phyloP scores from a whole-genome alignment of 2,329 filamentous ascomycete genomes.

The Amylocarpus encephaloides region DNA sequence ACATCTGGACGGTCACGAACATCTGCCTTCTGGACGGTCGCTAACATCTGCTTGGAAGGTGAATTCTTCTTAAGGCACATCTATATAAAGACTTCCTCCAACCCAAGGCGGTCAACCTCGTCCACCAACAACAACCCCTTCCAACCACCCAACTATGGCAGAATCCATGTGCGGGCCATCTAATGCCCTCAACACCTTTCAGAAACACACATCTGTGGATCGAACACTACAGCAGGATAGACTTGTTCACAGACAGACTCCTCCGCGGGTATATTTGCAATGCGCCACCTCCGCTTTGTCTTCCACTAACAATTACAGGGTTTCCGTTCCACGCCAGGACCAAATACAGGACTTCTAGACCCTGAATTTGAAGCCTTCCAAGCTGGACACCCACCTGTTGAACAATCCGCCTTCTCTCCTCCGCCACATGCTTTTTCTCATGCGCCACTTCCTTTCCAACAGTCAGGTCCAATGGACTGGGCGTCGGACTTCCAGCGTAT shows the following conservation, averaged over 20 bases:
- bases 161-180: slow-evolving; percentile 66
- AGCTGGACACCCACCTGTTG: slow-evolving; percentile 39
- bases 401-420: slow-evolving; percentile 22
- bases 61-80: too few relatives aligned
- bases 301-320: slow-evolving; percentile 38
- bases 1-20: too few relatives aligned
- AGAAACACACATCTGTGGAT: slow-evolving; percentile 61
- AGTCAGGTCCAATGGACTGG: slow-evolving; percentile 27
- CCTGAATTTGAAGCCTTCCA: slow-evolving; percentile 67
- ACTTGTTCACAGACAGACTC: slow-evolving; percentile 46
- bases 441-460: slow-evolving; percentile 14
- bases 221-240: slow-evolving; percentile 67
- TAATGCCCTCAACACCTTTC: slow-evolving; percentile 64
- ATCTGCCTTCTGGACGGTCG: too few relatives aligned
- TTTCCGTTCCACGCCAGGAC: slow-evolving; percentile 52
- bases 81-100: too few relatives aligned
- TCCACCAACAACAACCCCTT: too few relatives aligned
- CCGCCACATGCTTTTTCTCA: slow-evolving; percentile 16
- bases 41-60: too few relatives aligned
- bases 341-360: slow-evolving; percentile 50
- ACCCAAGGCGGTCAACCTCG: not conserved
- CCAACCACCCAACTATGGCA: slow-evolving; percentile 42
- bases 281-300: not conserved
- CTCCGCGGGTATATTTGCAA: slow-evolving; percentile 43
- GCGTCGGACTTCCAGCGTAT: slow-evolving; percentile 41